These are phyloP conservation scores for Penicillium palitans DNA, from an alignment of 2,329 filamentous ascomycete species.

Conservation along the genomic window DNA sequence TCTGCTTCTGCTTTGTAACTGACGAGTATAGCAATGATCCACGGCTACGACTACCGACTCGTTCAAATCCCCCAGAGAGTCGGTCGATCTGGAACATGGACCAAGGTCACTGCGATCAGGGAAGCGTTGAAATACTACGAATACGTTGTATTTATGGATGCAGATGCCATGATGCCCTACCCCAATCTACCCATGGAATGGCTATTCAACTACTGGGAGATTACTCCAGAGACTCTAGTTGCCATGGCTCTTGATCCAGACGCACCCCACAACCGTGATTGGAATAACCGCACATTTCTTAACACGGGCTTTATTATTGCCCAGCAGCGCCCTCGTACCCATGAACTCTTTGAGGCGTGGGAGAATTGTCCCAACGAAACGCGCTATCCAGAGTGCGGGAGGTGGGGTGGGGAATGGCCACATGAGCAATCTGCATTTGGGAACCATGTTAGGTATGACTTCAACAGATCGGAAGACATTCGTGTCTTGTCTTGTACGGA, in stretches of 20 bases:
- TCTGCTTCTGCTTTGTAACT: neutral
- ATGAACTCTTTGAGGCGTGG: slow-evolving; percentile 22
- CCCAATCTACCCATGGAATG: slow-evolving; percentile 50
- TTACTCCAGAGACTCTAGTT: slow-evolving; percentile 43
- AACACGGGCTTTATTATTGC: slow-evolving; percentile 51
- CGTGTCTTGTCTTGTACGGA: slow-evolving; percentile 17
- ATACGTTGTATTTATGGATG: slow-evolving; percentile 49
- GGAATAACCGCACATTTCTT: slow-evolving; percentile 35
- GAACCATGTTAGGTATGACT: slow-evolving; percentile 20
- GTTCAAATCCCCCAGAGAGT: slow-evolving; percentile 52
- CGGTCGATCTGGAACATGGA: slow-evolving; percentile 50
- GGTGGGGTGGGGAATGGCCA: slow-evolving; percentile 17
- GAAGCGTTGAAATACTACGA: slow-evolving; percentile 44
- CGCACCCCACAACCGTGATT: slow-evolving; percentile 41
- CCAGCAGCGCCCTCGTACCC: slow-evolving; percentile 26
- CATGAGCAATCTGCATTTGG: slow-evolving; percentile 24
- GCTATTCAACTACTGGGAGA: slow-evolving; percentile 51
- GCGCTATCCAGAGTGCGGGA: slow-evolving; percentile 13
- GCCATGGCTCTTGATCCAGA: slow-evolving; percentile 51
- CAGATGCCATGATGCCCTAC: slow-evolving; percentile 47
- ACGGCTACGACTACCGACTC: slow-evolving; percentile 19
- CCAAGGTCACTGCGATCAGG: slow-evolving; percentile 44
- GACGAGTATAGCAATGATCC: slow-evolving; percentile 2
- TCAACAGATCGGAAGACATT: slow-evolving; percentile 17
- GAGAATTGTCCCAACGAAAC: slow-evolving; percentile 14